Base-by-base conservation (phyloP, 2,329 filamentous ascomycete species). In the Cladosporium sp. region DNA sequence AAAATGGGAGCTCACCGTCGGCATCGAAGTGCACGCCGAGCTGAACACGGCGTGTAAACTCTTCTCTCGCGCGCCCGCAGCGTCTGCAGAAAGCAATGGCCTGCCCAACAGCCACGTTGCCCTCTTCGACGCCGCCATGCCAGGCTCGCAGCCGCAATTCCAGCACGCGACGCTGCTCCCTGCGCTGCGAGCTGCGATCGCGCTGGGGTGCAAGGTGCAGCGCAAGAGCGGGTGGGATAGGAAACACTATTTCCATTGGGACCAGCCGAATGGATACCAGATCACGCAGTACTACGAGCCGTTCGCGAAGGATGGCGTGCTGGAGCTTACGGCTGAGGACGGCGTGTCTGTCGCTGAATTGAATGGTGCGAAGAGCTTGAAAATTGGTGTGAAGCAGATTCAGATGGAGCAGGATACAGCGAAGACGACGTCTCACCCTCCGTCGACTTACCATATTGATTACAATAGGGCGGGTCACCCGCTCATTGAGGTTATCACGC, bases 231-330 rank as follows among this genome's bases (percentile, higher is more conserved):
- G 82, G 48, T 99, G 96, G 71, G 93, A 99, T 69, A 80, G 93
- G 56, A 99, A 99, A 68, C 93, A 99, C 70, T 99, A 99, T 71
- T 97, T 99, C 70, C 96, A 96, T 75, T 95, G 93, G 81, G 93
- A 99, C 68, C 93, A 99, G 69, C 93, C 93, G 1, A 81, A 89
- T 0, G 93, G 93, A 0, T 99, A 99, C 69, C 93, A 99, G 69
- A 95, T 99, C 56, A 99, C 93, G 1, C 93, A 99, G 66, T 97
- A 92, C 72, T 96, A 97, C 68, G 76, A 80, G 58, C 82, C 82
- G 0, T 84, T 84, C 58, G 82, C 82, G 4, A 82, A 77, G 54
- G 77, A 89, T 60, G 93, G 93, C 1, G 71, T 74, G 34, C 75
- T 97, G n/a, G 79, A 76, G 0, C 75, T 99, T 5, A 80, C 79